Evolutionary conservation across 495 filamentous ascomycete genomes (phyloP), one percentile per base, ranked within the genome.

Genomic region (Penicillium flavigenum): DNA sequence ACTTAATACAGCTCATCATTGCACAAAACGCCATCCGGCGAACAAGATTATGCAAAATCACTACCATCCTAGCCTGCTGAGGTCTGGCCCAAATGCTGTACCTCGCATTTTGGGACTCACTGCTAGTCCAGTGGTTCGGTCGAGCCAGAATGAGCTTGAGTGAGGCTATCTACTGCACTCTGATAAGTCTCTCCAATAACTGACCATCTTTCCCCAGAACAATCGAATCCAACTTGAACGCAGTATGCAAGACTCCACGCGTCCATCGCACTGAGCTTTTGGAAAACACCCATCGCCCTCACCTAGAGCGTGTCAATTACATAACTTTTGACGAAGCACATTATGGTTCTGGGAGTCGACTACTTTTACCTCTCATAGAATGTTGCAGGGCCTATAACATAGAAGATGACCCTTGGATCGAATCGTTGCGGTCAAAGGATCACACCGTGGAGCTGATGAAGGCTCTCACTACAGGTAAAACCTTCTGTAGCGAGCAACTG

Each of bases 41-140:
- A 87, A 88, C 56, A 83, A 77, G 48, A 88, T 98, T 32, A 94
- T 98, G 90, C 73, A 74, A 22, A 75, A 86, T 48, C 87, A 86
- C 60, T 97, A 97, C 62, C 84, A 85, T 57, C 78, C 77, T 3
- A 67, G 70, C 3, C 59, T 70, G 2, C 67, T 68, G 24, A 57
- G 66, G 16, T 50, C 51, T 24, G 68, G 65, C 2, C 66, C 75
- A 2, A 56, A 72, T 29, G 56, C 67, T 16, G 74, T 89, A 9
- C 93, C 94, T 0, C 73, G 76, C 12, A 91, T 97, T 51, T 74
- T 97, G 9, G 93, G 92, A 5, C 79, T 98, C 3, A 91, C 89
- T 19, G 93, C 93, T 0, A 95, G 90, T 62, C 93, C 93, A 0
- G 77, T 92, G 10, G 82, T 89, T 55, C 80, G 68, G 29, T 72